phyloP scores from a whole-genome alignment of 495 filamentous ascomycete genomes.

The Daldinia loculata region DNA sequence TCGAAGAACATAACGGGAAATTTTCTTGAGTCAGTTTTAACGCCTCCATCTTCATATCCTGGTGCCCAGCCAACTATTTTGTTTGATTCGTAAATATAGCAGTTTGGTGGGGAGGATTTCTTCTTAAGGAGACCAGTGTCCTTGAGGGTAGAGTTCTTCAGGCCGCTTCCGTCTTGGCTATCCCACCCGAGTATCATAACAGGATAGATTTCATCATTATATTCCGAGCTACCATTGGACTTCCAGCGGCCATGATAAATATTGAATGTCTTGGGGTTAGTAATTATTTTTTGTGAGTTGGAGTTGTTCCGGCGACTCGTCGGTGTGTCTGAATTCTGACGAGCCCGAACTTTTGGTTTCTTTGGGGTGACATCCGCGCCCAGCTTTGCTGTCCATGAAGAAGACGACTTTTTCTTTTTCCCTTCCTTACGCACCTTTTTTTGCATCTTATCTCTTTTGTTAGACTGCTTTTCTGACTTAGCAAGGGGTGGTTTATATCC shows the following conservation, averaged over 20 bases:
- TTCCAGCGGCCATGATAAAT: constrained; percentile 51
- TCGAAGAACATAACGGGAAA: constrained; percentile 58
- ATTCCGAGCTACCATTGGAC: constrained; percentile 10
- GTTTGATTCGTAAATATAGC: constrained; percentile 45
- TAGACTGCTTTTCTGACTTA: constrained; percentile 26
- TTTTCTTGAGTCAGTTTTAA: constrained; percentile 45
- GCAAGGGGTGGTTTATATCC: constrained; percentile 48
- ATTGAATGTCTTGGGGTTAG: constrained; percentile 38
- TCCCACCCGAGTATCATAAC: constrained; percentile 54
- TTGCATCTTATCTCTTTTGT: neutral
- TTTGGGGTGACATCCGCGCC: neutral
- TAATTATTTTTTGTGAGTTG: constrained; percentile 10
- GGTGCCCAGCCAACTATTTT: constrained; percentile 52
- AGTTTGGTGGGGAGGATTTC: constrained; percentile 41
- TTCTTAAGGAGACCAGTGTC: constrained; percentile 47
- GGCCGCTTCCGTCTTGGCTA: constrained; percentile 46
- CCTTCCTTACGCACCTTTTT: neutral
- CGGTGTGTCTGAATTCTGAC: neutral
- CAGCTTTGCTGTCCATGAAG: neutral
- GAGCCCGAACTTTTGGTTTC: neutral
- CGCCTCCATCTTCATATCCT: constrained; percentile 52
- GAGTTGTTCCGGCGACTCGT: neutral
- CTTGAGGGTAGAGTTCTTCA: constrained; percentile 42
- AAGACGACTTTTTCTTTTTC: neutral
- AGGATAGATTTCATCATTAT: constrained; percentile 44